Evolutionary conservation across 2,329 filamentous ascomycete species (phyloP), one percentile per base, ranked within the genome.

Genomic region (Pseudofabraea citricarpa): DNA sequence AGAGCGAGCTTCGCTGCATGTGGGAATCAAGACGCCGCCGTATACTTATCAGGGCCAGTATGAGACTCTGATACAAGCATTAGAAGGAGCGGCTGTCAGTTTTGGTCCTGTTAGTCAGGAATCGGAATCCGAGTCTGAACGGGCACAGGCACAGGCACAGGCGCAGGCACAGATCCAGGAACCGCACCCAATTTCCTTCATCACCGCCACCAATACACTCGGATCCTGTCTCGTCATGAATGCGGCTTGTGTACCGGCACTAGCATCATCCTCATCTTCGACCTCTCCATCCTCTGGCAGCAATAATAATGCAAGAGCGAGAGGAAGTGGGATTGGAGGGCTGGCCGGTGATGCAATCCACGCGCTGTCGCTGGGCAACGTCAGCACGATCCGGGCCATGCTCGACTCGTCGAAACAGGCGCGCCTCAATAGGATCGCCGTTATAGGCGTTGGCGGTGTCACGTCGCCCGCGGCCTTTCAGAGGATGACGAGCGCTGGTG

Each of bases 381-480:
- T 90, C 23, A 70, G 69, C n/a, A 82, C 77, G 1, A 71, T 91
- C n/a, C 65, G 81, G 16, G 62, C 59, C 16, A 58, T 85, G 64
- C 60, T 90, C 13, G 76, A 83, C 51, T 38, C 26, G 6, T 50
- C 43, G 10, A 61, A 64, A 24, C 56, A 70, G 12, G 55, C 66
- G 0, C 46, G 62, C 43, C 61, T 87, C 37, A 62, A 62, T 8
- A 66, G 73, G n/a, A 68, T 90, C 19, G 66, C 68, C 13, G 69
- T 90, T 22, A 79, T 90, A 43, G 87, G 87, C 0, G 75, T 87
- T 0, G 87, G 87, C 1, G 87, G 87, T 2, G 86, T 90, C 1
- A 67, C 72, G 19, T 83, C 90, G 58, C 67, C 63, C 0, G 70
- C 64, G 3, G 84, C 83, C 1, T 87, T 74, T 52, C 63, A 64